Evolutionary conservation across 2,329 filamentous ascomycete species (phyloP), one percentile per base, ranked within the genome.

Genomic region (Fusarium bactridioides): DNA sequence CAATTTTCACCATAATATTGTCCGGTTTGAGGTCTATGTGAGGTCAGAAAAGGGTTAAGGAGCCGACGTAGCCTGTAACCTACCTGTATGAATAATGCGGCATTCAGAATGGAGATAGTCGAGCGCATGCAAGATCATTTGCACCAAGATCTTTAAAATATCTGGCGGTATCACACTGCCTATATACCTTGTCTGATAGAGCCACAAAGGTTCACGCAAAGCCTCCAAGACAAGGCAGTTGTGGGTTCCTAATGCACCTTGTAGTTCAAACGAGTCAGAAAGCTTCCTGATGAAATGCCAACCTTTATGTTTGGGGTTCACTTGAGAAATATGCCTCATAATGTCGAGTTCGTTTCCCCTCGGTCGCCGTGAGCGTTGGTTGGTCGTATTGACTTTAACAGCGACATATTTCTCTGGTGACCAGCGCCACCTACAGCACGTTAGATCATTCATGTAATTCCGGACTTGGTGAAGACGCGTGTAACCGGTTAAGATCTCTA

Each of bases 81-180:
- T 55, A 21, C 76, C 76, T 48, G 73, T 73, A 43, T 78, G 76
- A 19, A 78, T 72, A 12, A 76, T 23, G 10, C 47, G 59, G n/a
- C 76, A 78, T 33, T 77, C 67, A 3, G 70, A 69, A 45, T 78
- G 76, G 2, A 78, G 69, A 44, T 78, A 78, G 23, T 78, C 67
- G 18, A 78, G 64, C 15, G 61, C 74, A 12, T 74, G 72, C 2
- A 77, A 50, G 25, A 72, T 74, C 70, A 76, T 75, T 47, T 72
- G 76, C 19, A 77, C 13, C 15, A 77, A 38, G 43, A 77, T 58
- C 47, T 77, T 77, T 5, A 75, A 48, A 10, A 74, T 48, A 50
- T 69, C 68, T 7, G 66, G 47, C 8, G 74, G 74, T 40, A 76
- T 75, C 2, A 76, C 67, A 10, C 53, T 47, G 16, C 37, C 74